Base-by-base conservation (phyloP, 441 rosid species). In the Populus hybrid region DNA sequence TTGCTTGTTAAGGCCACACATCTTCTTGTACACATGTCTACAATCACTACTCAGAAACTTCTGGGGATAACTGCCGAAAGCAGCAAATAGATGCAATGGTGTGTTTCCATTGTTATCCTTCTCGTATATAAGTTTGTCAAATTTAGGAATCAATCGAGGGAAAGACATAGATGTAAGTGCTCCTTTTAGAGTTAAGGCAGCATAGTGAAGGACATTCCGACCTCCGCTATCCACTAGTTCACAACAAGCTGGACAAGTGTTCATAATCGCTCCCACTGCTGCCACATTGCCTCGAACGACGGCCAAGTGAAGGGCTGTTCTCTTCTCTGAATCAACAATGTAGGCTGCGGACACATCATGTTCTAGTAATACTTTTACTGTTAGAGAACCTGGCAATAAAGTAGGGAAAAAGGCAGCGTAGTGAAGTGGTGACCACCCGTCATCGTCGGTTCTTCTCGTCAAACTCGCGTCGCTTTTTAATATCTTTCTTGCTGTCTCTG, bases 191-290 rank as follows among this genome's bases (percentile, higher is more conserved):
- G 63, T 67, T 2, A 10, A 7, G 3, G 28, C 70, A 18, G 84
- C 79, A 65, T 67, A 78, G 36, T 75, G 84, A 57, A 78, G 78
- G 57, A 24, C 72, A 67, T 74, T 81, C 76, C 79, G 57, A 1
- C 81, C 76, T 66, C 69, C 57, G 5, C 3, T 12, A 4, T 81
- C 84, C 3, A 40, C 75, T 10, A 71, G 28, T 40, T 81, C 84
- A 23, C 65, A 75, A 65, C 79, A 74, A 28, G 71, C 79, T 3
- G 74, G 76, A 59, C 70, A 71, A 12, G 34, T 2, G 30, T 0
- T 28, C 30, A 28, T 28, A 28, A 28, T 28, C 30, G 3, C 30
- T 28, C 4, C 0, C 38, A 76, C 30, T n/a, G 35, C 32, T 1
- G 14, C 0, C 2, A 6, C 0, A 36, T 10, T 0, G 16, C 70